Base-by-base conservation (phyloP, 371 early-diverging fungal species). In the Rhizopus microsporus region DNA sequence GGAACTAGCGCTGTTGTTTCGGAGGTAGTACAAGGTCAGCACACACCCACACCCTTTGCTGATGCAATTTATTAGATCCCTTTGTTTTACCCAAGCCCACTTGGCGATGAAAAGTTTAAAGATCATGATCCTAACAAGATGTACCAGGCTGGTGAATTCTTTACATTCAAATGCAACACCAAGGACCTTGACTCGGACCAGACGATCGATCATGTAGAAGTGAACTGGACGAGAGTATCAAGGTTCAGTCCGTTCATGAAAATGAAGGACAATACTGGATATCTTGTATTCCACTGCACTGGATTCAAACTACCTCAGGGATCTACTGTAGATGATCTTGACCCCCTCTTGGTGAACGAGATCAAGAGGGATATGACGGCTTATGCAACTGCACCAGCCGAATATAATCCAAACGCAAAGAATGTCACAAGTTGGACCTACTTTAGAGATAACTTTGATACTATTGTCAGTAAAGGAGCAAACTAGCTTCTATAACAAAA, bases 121-220 rank as follows among this genome's bases (percentile, higher is more conserved):
- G 62, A 43, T 0, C 67, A 64, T 48, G 75, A 74, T 46, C 23
- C 53, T 5, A 51, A 42, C 31, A 57, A 62, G 23, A 74, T 74
- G 75, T 74, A 74, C 32, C 63, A 74, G 61, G 75, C 71, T 9
- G 75, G 70, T 15, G 72, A 75, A 12, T 65, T 71, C 12, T 75
- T 71, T 52, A 75, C 69, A 1, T 71, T 71, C 39, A 67, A 58
- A 23, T 71, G 72, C 13, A 37, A 55, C 8, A 59, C 64, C 7
- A 46, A 48, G 2, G 62, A 71, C 13, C 32, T 64, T 8, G 62
- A 69, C 5, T 47, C 57, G 16, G 8, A 40, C 9, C 32, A 38
- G 4, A 61, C 59, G 0, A 56, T 71, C n/a, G 64, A 71, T 47
- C 40, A 60, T 43, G 75, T 69, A 0, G 69, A 74, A 1, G 57